A percentile compares a stretch with the other conserved stretches of the same genome.
These are phyloP conservation scores for Ramaria sp. DNA, from an alignment of 768 basidiomycete genomes.

Conservation along the genomic window DNA sequence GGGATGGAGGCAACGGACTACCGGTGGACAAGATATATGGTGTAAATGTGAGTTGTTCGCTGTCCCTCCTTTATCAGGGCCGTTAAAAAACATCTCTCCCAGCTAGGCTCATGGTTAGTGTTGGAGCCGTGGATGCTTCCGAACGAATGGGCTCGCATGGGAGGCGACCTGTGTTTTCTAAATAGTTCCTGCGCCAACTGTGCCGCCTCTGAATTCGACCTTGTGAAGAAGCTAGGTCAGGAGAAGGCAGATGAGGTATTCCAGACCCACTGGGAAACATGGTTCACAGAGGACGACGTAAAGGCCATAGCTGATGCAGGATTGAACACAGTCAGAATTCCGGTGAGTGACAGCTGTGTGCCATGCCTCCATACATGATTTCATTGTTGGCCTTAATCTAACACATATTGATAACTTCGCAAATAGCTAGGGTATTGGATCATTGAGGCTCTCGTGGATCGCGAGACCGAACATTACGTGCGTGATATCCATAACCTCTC, in stretches of 20 bases:
- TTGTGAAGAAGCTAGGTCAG: conserved; percentile 40
- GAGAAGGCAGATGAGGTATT: conserved; percentile 32
- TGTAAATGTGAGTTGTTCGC: conserved; percentile 47
- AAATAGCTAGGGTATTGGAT: conserved; percentile 74
- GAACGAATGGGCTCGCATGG: conserved; percentile 65
- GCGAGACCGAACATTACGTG: conserved; percentile 42
- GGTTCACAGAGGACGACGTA: conserved; percentile 63
- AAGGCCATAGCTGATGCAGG: conserved; percentile 38
- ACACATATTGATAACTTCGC: not conserved
- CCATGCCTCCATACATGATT: too few species aligned
- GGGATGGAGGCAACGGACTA: not conserved
- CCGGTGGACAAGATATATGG: conserved; percentile 45
- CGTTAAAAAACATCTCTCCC: not conserved
- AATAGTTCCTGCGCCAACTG: conserved; percentile 39
- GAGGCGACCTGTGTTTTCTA: conserved; percentile 49
- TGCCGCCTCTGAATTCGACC: conserved; percentile 51
- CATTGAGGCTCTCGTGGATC: conserved; percentile 59
- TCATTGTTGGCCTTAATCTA: too few species aligned
- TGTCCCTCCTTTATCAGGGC: not conserved
- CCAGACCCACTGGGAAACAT: conserved; percentile 34
- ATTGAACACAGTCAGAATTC: conserved; percentile 70
- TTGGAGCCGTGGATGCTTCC: conserved; percentile 82
- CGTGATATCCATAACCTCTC: not conserved
- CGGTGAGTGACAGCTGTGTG: conserved; percentile 31
- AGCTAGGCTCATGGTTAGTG: conserved; percentile 44